phyloP scores from a whole-genome alignment of 768 basidiomycete genomes.

The Suillus tomentosus region DNA sequence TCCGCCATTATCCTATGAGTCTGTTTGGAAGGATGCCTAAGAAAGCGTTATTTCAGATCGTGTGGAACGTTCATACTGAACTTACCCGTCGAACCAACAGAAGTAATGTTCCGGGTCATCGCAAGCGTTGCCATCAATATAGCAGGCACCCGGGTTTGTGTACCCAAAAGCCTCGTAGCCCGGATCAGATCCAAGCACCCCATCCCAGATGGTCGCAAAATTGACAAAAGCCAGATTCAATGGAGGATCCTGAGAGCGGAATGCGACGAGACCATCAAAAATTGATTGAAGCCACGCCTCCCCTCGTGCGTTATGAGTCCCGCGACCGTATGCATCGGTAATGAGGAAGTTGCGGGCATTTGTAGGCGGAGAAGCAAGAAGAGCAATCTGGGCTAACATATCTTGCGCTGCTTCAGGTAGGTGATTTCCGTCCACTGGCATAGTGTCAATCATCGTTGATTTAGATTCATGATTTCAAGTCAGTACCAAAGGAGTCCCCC shows the following conservation, averaged over 20 bases:
- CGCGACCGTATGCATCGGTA: slow-evolving; percentile 53
- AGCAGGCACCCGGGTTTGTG: slow-evolving; percentile 40
- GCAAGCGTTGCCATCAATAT: slow-evolving; percentile 35
- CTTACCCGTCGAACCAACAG: slow-evolving; percentile 54
- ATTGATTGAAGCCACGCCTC: slow-evolving; percentile 50
- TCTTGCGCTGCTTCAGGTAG: slow-evolving; percentile 46
- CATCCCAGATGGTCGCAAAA: slow-evolving; percentile 53
- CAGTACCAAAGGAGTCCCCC: slow-evolving; percentile 43
- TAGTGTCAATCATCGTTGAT: background rate
- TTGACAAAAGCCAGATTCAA: slow-evolving; percentile 48
- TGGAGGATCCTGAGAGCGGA: slow-evolving; percentile 32
- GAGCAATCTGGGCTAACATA: slow-evolving; percentile 46
- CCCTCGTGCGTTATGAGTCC: slow-evolving; percentile 40
- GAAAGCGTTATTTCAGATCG: background rate
- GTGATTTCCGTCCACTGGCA: slow-evolving; percentile 46
- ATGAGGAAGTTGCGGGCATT: slow-evolving; percentile 52
- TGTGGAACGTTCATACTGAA: background rate
- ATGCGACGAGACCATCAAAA: slow-evolving; percentile 41
- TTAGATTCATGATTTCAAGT: background rate
- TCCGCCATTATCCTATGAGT: slow-evolving; percentile 56
- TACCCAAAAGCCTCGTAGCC: slow-evolving; percentile 53
- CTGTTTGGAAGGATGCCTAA: slow-evolving; percentile 52
- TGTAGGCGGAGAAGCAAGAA: slow-evolving; percentile 51
- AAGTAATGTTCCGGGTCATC: slow-evolving; percentile 50
- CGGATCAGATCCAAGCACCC: slow-evolving; percentile 44